Percentiles rank a stretch among this genome's conserved stretches.
These are phyloP conservation scores for Aspergillus tamarii DNA, from an alignment of 2,329 filamentous ascomycete species.

Conservation along the genomic window DNA sequence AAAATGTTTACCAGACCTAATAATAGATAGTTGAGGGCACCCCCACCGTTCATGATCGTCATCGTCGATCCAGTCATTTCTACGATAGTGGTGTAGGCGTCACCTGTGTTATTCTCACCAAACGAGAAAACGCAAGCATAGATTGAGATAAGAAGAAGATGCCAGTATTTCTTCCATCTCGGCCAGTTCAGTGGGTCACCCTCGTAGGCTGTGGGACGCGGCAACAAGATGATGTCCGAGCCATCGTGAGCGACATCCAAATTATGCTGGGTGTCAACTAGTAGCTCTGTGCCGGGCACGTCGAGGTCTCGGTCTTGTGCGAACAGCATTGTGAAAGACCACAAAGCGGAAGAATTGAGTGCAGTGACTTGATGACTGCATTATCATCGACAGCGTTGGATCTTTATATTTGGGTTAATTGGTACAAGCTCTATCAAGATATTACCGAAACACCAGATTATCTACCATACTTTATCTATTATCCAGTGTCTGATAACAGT, in stretches of 20 bases:
- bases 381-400: background rate
- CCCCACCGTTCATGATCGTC: background rate
- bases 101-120: background rate
- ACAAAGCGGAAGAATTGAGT: background rate
- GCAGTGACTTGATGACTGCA: too few relatives aligned
- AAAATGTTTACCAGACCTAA: background rate
- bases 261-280: slow-evolving; percentile 1
- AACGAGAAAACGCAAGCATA: background rate
- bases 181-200: background rate
- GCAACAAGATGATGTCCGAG: background rate
- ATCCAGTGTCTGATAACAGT: background rate
- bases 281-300: slow-evolving; percentile 2
- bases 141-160: background rate
- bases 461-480: background rate
- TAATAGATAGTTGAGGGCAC: background rate
- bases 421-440: background rate
- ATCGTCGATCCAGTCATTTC: background rate
- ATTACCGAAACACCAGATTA: background rate
- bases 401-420: background rate
- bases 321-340: background rate
- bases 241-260: background rate
- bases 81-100: background rate
- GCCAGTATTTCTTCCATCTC: slow-evolving; percentile 1
- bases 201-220: background rate
- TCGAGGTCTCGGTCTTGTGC: slow-evolving; percentile 4